Evolutionary conservation across 495 filamentous ascomycete genomes (phyloP).

Genomic region (Hypoxylon crocopeplum): DNA sequence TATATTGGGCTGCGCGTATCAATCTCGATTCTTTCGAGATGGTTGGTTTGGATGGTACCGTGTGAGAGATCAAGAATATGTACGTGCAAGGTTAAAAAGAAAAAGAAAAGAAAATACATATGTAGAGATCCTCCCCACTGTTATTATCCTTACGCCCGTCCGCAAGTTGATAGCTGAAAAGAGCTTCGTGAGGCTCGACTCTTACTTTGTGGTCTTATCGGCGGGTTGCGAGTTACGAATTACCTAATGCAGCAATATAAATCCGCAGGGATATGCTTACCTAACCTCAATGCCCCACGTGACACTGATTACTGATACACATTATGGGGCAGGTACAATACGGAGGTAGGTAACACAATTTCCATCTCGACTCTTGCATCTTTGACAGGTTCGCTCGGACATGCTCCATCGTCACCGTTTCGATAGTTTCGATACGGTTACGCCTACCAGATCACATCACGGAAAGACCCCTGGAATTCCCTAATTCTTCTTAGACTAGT

Average conservation of each 20-base stretch:
- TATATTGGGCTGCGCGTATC: constrained; percentile 33
- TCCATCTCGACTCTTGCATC: background rate
- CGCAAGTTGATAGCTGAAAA: too few relatives aligned
- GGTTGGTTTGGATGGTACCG: constrained; percentile 23
- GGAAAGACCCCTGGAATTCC: constrained; percentile 18
- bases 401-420: constrained; percentile 17
- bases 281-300: background rate
- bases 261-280: too few relatives aligned
- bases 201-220: too few relatives aligned
- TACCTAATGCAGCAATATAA: too few relatives aligned
- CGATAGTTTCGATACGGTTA: constrained; percentile 15
- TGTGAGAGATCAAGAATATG: background rate
- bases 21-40: constrained; percentile 27
- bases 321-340: background rate
- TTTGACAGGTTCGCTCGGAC: constrained; percentile 12
- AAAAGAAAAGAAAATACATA: background rate
- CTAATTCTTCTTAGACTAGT: constrained; percentile 18
- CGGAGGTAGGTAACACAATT: background rate
- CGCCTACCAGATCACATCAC: constrained; percentile 15
- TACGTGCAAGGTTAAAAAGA: background rate
- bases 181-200: background rate
- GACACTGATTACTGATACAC: constrained; percentile 1
- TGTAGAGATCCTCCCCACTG: background rate
- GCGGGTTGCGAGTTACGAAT: too few relatives aligned
- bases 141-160: background rate